Evolutionary conservation across 2,329 filamentous ascomycete species (phyloP), one percentile per base, ranked within the genome.

Genomic region (Neofusicoccum parvum): DNA sequence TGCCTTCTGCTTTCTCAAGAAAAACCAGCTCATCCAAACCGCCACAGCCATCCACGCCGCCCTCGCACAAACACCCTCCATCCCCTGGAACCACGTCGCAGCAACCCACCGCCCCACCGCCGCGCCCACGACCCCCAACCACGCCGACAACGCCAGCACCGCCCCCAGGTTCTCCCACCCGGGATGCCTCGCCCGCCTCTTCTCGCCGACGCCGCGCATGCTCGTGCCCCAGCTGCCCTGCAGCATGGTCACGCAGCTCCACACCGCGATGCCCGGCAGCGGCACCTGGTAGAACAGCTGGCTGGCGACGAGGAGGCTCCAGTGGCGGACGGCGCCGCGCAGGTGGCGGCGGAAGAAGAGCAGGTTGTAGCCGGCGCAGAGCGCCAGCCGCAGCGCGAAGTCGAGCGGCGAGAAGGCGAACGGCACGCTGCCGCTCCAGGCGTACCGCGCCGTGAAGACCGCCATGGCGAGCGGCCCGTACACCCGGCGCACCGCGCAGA

Each of bases 221-320:
- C 27, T 32, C 27, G 27, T 78, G 1, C 76, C 76, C 77, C 76
- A 78, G 0, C 73, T 72, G 14, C 75, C 73, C 27, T 76, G 71
- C 12, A 76, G 68, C 5, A 75, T 67, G 0, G 76, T 79, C 6
- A 76, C 15, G 32, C 77, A 64, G 34, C 72, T 73, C 76, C 76
- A 79, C 11, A 73, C 68, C 66, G 75, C 73, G 17, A 78, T 73
- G 14, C 73, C 74, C 0, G 76, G 75, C 7, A 76, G 64, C 6
- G 76, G 76, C 0, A 78, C 62, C 49, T 77, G 73, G 64, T 77
- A 79, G 62, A 78, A 78, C 11, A 72, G 34, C 17, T 74, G 62
- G 2, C 27, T 32, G 27, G 70, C 72, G 5, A 67, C 3, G 9
- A 54, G 10, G 9, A 67, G 46, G 68, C 53, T 49, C 67, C 54